Evolutionary conservation across 345 rosid species (phyloP).

Genomic region (Orychophragmus violaceus): DNA sequence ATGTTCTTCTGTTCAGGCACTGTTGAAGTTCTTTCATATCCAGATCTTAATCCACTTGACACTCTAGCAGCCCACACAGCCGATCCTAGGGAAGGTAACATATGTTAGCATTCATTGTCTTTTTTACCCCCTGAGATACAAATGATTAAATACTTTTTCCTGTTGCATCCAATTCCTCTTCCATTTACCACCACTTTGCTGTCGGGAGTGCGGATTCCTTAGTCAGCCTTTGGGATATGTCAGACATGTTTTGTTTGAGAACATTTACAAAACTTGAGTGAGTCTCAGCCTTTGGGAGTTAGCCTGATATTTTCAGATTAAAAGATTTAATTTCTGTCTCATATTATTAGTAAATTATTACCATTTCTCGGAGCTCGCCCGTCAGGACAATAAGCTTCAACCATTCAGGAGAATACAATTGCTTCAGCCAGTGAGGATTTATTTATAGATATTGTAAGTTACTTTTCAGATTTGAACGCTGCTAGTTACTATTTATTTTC

Average conservation of each 20-base stretch:
- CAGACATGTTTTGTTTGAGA: constrained; percentile 86
- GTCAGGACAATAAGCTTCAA: constrained; percentile 94
- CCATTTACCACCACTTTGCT: constrained; percentile 51
- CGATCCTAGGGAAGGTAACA: constrained; percentile 86
- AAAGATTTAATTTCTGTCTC: neutral
- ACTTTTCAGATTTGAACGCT: neutral
- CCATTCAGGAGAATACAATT: constrained; percentile 66
- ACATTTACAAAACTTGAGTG: constrained; percentile 90
- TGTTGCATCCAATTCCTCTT: neutral
- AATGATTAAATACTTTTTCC: neutral
- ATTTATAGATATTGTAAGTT: constrained; percentile 78
- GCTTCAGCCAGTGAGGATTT: constrained; percentile 98
- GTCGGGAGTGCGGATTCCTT: constrained; percentile 99
- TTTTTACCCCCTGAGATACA: neutral
- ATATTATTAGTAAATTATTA: constrained; percentile 2
- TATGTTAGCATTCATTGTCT: neutral
- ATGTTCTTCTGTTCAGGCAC: constrained; percentile 51
- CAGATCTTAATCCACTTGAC: constrained; percentile 68
- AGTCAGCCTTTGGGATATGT: constrained; percentile 97
- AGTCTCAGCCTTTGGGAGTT: constrained; percentile 27
- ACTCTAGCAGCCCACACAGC: constrained; percentile 96
- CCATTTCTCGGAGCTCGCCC: constrained; percentile 60
- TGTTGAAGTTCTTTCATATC: constrained; percentile 82
- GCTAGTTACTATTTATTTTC: neutral
- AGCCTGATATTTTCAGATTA: neutral